Evolutionary conservation across 2,329 filamentous ascomycete species (phyloP).

Genomic region (Aspergillus sergii): DNA sequence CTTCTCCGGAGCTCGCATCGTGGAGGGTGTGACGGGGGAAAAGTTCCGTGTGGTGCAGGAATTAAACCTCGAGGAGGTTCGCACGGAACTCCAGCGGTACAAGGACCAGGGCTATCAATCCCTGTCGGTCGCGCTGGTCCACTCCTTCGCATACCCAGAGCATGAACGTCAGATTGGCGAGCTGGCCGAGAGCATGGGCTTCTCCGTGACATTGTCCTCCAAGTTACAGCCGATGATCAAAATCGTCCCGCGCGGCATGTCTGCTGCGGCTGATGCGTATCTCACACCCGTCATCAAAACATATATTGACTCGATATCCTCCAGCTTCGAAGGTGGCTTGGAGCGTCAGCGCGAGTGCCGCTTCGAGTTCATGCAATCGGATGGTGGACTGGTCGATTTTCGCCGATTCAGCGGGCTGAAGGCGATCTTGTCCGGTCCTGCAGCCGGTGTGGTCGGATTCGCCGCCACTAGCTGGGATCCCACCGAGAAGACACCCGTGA

Average conservation of each 20-base stretch:
- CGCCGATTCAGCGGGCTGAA: conserved; percentile 77
- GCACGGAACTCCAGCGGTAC: conserved; percentile 64
- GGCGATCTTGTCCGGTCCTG: conserved; percentile 86
- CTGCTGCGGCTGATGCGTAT: background rate
- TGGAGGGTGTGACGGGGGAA: conserved; percentile 63
- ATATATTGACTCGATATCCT: conserved; percentile 60
- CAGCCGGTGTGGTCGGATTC: conserved; percentile 93
- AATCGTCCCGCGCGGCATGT: conserved; percentile 67
- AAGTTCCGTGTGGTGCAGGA: conserved; percentile 69
- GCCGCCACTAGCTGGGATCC: conserved; percentile 88
- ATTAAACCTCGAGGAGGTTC: conserved; percentile 57
- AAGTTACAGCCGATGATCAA: conserved; percentile 87
- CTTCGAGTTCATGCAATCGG: conserved; percentile 96
- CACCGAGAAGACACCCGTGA: conserved; percentile 78
- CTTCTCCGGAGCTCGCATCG: conserved; percentile 66
- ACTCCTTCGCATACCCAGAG: conserved; percentile 85
- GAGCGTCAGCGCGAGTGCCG: conserved; percentile 71
- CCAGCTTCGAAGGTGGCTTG: conserved; percentile 78
- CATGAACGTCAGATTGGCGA: conserved; percentile 80
- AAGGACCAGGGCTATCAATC: conserved; percentile 72
- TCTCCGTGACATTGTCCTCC: conserved; percentile 75
- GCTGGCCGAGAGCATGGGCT: conserved; percentile 77
- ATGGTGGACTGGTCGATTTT: conserved; percentile 66
- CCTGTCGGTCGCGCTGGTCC: conserved; percentile 84
- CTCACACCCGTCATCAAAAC: conserved; percentile 52